phyloP scores from a whole-genome alignment of 2,329 filamentous ascomycete species.

The Penicillium sp. region DNA sequence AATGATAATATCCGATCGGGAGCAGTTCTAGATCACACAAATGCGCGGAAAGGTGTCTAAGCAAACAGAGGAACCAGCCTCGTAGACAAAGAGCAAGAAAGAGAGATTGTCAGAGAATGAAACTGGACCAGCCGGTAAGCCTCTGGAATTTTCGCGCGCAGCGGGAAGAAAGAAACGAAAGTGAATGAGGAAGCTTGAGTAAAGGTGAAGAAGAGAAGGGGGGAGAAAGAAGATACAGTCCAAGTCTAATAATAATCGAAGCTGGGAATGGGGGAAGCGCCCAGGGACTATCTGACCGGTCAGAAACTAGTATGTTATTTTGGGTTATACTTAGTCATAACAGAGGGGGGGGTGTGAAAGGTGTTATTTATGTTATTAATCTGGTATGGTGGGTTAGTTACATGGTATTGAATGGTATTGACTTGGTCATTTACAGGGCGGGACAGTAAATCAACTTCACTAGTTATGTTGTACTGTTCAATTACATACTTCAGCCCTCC shows the following conservation, averaged over 20 bases:
- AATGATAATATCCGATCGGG: conserved; percentile 12
- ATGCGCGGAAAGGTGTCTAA: background rate
- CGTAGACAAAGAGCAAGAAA: conserved; percentile 29
- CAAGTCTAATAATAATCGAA: conserved; percentile 20
- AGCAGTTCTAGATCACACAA: conserved; percentile 13
- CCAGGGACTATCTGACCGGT: conserved; percentile 9
- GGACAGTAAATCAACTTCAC: background rate
- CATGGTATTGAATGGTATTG: background rate
- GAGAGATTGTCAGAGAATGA: conserved; percentile 30
- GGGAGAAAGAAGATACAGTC: conserved; percentile 13
- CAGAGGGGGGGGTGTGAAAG: background rate
- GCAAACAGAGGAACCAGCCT: conserved; percentile 41
- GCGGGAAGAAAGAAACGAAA: conserved; percentile 37
- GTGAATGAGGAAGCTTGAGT: conserved; percentile 21
- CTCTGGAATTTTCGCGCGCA: conserved; percentile 37
- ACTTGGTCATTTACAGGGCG: background rate
- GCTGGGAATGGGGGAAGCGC: conserved; percentile 9
- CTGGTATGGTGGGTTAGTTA: background rate
- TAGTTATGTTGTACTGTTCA: too few species aligned
- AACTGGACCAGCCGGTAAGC: conserved; percentile 40
- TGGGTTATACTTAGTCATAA: conserved; percentile 8
- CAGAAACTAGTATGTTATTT: conserved; percentile 12
- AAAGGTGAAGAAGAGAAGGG: conserved; percentile 16
- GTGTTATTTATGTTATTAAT: background rate
- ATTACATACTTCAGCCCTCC: background rate